Percentiles rank a stretch among this genome's conserved stretches.
These are phyloP conservation scores for Naganishia friedmannii DNA, from an alignment of 768 basidiomycete species.

Conservation along the genomic window DNA sequence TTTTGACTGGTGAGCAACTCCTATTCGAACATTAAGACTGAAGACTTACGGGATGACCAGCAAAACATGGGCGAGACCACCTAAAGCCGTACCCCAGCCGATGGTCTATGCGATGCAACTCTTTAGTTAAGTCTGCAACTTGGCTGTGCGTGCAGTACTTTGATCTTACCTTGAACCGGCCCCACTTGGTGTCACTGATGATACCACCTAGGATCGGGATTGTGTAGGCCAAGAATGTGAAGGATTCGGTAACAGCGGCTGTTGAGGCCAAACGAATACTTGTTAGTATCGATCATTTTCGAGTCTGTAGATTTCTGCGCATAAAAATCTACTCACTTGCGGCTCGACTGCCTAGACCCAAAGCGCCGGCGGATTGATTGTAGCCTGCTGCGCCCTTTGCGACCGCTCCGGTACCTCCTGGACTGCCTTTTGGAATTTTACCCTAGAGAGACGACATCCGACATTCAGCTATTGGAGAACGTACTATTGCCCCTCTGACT, in stretches of 20 bases:
- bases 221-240: slow-evolving; percentile 47
- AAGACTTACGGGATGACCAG: slow-evolving; percentile 38
- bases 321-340: neutral
- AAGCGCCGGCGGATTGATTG: slow-evolving; percentile 43
- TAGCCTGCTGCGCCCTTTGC: slow-evolving; percentile 34
- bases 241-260: slow-evolving; percentile 38
- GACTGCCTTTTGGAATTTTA: slow-evolving; percentile 42
- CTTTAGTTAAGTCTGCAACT: neutral
- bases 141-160: neutral
- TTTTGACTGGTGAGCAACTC: neutral
- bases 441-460: slow-evolving; percentile 15
- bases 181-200: slow-evolving; percentile 49
- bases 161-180: slow-evolving; percentile 41
- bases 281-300: neutral
- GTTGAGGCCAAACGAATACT: slow-evolving; percentile 32
- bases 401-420: slow-evolving; percentile 46
- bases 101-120: slow-evolving; percentile 33
- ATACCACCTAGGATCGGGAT: slow-evolving; percentile 48
- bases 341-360: slow-evolving; percentile 37
- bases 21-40: neutral
- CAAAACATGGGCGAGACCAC: slow-evolving; percentile 45
- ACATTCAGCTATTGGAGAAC: neutral
- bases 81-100: slow-evolving; percentile 42
- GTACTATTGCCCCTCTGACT: neutral
- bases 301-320: no score